Evolutionary conservation across 2,329 filamentous ascomycete genomes (phyloP).

Genomic region (Nigrospora oryzae): DNA sequence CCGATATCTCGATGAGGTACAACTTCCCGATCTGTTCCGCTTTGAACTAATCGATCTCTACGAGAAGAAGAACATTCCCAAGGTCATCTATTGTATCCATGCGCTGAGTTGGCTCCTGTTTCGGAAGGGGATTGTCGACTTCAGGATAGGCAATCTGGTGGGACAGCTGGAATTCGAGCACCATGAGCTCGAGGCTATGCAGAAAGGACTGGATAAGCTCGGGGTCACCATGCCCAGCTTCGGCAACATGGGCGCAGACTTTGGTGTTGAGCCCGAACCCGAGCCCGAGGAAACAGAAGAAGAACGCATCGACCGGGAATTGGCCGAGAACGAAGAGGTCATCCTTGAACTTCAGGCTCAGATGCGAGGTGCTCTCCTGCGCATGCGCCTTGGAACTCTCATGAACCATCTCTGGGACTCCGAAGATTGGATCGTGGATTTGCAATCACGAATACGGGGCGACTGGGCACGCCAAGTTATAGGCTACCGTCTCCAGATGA

Average conservation of each 20-base stretch:
- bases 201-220: conserved; percentile 92
- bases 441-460: conserved; percentile 82
- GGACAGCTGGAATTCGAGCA: conserved; percentile 96
- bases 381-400: conserved; percentile 66
- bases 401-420: conserved; percentile 90
- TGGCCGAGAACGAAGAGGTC: conserved; percentile 64
- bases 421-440: conserved; percentile 67
- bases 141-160: conserved; percentile 92
- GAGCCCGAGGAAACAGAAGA: conserved; percentile 85
- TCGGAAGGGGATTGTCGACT: conserved; percentile 88
- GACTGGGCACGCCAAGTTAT: conserved; percentile 80
- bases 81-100: conserved; percentile 98
- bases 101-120: conserved; percentile 96
- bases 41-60: conserved; percentile 97
- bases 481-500: conserved; percentile 76
- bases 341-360: conserved; percentile 82
- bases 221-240: conserved; percentile 96
- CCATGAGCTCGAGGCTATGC: conserved; percentile 92
- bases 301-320: conserved; percentile 73
- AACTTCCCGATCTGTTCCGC: conserved; percentile 88
- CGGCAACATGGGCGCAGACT: conserved; percentile 92
- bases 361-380: conserved; percentile 69
- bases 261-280: conserved; percentile 72
- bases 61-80: conserved; percentile 99
- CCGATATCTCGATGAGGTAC: conserved; percentile 81